phyloP scores from a whole-genome alignment of 2,329 filamentous ascomycete genomes.

The Dichotomopilus funicola region DNA sequence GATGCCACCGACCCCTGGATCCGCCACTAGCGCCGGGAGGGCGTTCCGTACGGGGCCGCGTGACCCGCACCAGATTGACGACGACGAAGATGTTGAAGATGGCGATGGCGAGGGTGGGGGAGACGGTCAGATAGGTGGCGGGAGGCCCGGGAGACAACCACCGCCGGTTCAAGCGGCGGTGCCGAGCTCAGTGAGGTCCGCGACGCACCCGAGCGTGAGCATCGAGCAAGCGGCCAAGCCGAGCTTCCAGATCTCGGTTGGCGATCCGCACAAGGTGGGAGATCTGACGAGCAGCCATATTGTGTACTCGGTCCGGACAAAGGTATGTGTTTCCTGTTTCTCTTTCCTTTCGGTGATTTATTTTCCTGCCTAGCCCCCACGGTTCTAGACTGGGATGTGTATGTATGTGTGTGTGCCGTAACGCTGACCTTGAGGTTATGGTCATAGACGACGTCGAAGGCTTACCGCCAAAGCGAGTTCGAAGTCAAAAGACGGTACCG shows the following conservation, averaged over 20 bases:
- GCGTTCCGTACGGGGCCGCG: constrained; percentile 31
- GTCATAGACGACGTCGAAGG: constrained; percentile 81
- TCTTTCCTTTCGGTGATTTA: not conserved
- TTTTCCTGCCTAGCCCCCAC: not conserved
- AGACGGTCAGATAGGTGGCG: not conserved
- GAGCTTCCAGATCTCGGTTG: constrained; percentile 81
- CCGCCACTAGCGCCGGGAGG: constrained; percentile 15
- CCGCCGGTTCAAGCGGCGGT: constrained; percentile 55
- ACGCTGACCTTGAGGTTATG: not conserved
- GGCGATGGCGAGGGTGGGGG: constrained; percentile 27
- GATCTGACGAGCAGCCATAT: constrained; percentile 96
- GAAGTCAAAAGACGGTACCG: constrained; percentile 89
- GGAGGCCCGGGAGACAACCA: constrained; percentile 45
- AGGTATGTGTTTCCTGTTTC: constrained; percentile 48
- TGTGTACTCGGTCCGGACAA: constrained; percentile 91
- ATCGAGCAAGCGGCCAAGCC: constrained; percentile 92
- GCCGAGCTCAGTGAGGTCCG: constrained; percentile 45
- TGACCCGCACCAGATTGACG: constrained; percentile 60
- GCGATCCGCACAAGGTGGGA: constrained; percentile 96
- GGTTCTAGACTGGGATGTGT: too few species aligned
- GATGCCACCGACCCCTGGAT: constrained; percentile 36
- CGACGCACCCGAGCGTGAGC: constrained; percentile 70
- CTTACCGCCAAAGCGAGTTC: constrained; percentile 87
- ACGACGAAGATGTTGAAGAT: constrained; percentile 62
- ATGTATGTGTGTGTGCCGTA: too few species aligned